A percentile compares a stretch with the other conserved stretches of the same genome.
These are phyloP conservation scores for Mortierella alpina DNA, from an alignment of 192 early-diverging fungal species.

Conservation along the genomic window DNA sequence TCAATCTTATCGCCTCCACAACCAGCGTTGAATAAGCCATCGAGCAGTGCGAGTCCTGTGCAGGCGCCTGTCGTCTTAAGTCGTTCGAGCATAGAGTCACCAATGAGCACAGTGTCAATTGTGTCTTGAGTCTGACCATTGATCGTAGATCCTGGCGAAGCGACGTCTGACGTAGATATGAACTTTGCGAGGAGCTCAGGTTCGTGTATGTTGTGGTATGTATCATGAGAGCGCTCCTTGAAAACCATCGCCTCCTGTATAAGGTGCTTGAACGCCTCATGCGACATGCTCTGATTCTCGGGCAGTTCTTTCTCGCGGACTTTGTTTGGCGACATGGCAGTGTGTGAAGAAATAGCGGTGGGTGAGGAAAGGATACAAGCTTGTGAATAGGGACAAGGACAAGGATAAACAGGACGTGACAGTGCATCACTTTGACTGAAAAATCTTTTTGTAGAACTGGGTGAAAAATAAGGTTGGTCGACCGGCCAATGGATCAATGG, in stretches of 20 bases:
- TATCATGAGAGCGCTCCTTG: constrained; percentile 17
- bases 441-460: too few relatives aligned
- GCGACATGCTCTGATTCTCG: constrained; percentile 11
- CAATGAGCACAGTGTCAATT: background rate
- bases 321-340: background rate
- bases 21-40: constrained; percentile 11
- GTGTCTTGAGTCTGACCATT: background rate
- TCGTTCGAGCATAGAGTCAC: constrained; percentile 24
- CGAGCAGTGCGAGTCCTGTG: background rate
- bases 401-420: background rate
- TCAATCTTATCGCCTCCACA: constrained; percentile 34
- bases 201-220: background rate
- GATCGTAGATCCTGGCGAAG: background rate
- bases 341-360: background rate
- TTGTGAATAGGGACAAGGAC: background rate
- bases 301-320: background rate
- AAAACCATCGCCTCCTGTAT: constrained; percentile 1
- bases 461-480: too few relatives aligned
- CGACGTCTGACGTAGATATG: background rate
- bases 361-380: background rate
- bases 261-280: constrained; percentile 4
- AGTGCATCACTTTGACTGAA: too few relatives aligned
- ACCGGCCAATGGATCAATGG: too few relatives aligned
- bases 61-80: constrained; percentile 21
- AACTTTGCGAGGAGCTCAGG: background rate